Percentiles rank a stretch among this genome's conserved stretches.
Evolutionary conservation across 495 filamentous ascomycete species (phyloP).

Genomic region (Xylaria grammica): DNA sequence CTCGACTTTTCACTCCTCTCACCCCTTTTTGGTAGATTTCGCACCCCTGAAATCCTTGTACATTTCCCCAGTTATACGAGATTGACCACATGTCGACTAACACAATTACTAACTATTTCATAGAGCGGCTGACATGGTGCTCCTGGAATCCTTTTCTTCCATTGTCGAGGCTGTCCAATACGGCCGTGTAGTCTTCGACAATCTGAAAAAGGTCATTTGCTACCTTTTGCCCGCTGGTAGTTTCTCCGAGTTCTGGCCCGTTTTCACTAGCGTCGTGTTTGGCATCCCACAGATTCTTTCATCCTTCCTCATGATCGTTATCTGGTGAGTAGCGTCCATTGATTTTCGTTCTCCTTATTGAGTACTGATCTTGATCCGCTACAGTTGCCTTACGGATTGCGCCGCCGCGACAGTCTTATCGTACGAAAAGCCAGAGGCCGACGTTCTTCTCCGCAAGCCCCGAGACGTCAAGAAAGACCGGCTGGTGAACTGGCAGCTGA

Average conservation of each 20-base stretch:
- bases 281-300: constrained; percentile 71
- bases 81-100: neutral
- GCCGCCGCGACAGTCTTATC: constrained; percentile 68
- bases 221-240: constrained; percentile 72
- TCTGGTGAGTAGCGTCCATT: constrained; percentile 42
- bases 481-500: constrained; percentile 68
- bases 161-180: constrained; percentile 73
- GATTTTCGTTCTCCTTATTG: neutral
- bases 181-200: constrained; percentile 71
- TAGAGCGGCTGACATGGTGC: constrained; percentile 68
- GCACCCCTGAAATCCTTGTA: neutral
- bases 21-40: neutral
- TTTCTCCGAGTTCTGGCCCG: constrained; percentile 75
- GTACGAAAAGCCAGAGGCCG: constrained; percentile 74
- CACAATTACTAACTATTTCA: neutral
- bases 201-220: constrained; percentile 73
- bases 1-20: neutral
- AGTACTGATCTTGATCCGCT: constrained; percentile 4
- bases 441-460: constrained; percentile 65
- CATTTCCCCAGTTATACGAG: neutral
- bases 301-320: constrained; percentile 73
- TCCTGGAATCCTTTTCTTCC: constrained; percentile 68
- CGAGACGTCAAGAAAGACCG: constrained; percentile 64
- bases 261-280: constrained; percentile 69
- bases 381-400: constrained; percentile 72